Evolutionary conservation across 2,329 filamentous ascomycete genomes (phyloP).

Genomic region (Colletotrichum neosansevieriae): DNA sequence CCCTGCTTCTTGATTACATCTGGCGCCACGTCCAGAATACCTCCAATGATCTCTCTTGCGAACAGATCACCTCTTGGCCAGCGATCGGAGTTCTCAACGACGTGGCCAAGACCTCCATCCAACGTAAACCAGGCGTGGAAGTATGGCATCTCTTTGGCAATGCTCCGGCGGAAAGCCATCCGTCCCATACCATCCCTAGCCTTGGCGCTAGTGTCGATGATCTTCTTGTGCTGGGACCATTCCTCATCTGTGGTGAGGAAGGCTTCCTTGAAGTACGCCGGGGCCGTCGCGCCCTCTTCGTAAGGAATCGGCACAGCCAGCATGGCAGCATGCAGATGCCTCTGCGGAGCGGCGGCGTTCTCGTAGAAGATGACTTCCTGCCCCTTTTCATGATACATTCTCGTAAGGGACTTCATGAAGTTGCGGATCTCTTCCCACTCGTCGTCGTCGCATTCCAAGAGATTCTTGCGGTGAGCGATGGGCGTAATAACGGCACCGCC

Average conservation of each 20-base stretch:
- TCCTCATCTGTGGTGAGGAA: conserved; percentile 90
- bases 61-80: conserved; percentile 96
- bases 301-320: conserved; percentile 89
- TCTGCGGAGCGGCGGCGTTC: conserved; percentile 85
- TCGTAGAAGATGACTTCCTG: conserved; percentile 97
- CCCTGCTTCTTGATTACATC: conserved; percentile 92
- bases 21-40: conserved; percentile 86
- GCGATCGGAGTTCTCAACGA: conserved; percentile 85
- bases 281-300: conserved; percentile 89
- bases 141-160: conserved; percentile 98
- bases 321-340: conserved; percentile 87
- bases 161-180: conserved; percentile 81
- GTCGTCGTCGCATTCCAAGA: conserved; percentile 98
- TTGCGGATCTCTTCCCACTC: conserved; percentile 99
- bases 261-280: conserved; percentile 95
- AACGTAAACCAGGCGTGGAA: conserved; percentile 97
- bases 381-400: conserved; percentile 94
- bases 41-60: conserved; percentile 89
- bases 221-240: conserved; percentile 94
- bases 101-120: conserved; percentile 91
- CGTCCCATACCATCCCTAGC: conserved; percentile 79
- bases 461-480: conserved; percentile 85
- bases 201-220: conserved; percentile 85
- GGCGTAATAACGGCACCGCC: conserved; percentile 91
- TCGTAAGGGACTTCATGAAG: conserved; percentile 96